Evolutionary conservation across 176 grass and related monocot species (phyloP).

Genomic region (Paspalum notatum): DNA sequence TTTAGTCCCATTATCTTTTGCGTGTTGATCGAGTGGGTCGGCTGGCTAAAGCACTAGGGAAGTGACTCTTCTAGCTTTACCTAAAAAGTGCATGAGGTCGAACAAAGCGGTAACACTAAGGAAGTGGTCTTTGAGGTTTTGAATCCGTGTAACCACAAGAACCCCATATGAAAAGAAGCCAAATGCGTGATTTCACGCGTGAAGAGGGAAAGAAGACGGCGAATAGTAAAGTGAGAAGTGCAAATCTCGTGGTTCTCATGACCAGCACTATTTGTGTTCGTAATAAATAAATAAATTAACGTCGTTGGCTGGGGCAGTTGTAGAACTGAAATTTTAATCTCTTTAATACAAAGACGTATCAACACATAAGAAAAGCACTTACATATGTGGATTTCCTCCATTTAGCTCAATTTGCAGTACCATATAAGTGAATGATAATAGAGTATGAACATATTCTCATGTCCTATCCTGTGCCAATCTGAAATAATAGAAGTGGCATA

Average conservation of each 20-base stretch:
- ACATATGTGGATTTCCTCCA: neutral
- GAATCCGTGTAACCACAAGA: constrained; percentile 27
- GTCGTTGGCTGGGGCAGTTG: neutral
- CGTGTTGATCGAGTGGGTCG: neutral
- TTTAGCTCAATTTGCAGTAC: neutral
- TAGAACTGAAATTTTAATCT: neutral
- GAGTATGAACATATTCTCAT: neutral
- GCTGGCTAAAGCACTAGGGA: constrained; percentile 26
- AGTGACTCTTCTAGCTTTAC: constrained; percentile 36
- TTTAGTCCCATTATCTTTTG: constrained; percentile 5
- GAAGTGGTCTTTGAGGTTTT: constrained; percentile 10
- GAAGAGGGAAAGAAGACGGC: neutral
- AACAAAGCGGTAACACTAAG: constrained; percentile 27
- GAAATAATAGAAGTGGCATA: neutral
- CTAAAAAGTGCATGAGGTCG: constrained; percentile 32
- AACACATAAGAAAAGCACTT: no score
- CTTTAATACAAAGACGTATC: neutral
- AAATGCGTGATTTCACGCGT: neutral
- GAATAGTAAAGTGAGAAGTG: neutral
- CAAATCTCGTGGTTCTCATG: constrained; percentile 33
- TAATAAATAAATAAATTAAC: neutral
- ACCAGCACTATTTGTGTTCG: neutral
- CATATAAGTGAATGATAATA: neutral
- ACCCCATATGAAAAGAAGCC: constrained; percentile 21
- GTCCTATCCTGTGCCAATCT: neutral